Conservation (phyloP, 345 rosid genomes). For the Populus euphratica region DNA sequence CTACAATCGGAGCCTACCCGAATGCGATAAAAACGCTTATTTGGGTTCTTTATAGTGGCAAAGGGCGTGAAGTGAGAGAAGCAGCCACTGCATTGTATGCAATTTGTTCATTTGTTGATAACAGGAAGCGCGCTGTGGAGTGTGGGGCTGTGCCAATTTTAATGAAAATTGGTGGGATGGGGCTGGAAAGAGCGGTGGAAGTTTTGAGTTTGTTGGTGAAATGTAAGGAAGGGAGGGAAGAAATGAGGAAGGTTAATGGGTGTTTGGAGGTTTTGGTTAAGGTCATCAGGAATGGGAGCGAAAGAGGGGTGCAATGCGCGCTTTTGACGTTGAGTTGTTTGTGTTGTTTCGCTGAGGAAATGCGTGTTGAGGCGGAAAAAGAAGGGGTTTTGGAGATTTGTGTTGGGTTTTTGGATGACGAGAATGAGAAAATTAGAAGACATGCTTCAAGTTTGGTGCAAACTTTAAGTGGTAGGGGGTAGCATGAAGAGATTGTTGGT, state of each 20-base stretch:
- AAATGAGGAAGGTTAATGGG: slow-evolving; percentile 53
- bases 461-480: slow-evolving; percentile 43
- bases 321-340: slow-evolving; percentile 62
- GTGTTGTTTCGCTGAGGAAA: slow-evolving; percentile 50
- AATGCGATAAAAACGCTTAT: slow-evolving; percentile 61
- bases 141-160: slow-evolving; percentile 71
- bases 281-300: slow-evolving; percentile 54
- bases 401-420: slow-evolving; percentile 57
- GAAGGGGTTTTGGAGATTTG: slow-evolving; percentile 68
- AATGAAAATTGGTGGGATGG: slow-evolving; percentile 51
- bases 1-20: slow-evolving; percentile 80
- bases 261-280: slow-evolving; percentile 57
- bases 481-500: slow-evolving; percentile 13
- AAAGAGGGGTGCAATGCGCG: slow-evolving; percentile 67
- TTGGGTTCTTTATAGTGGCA: slow-evolving; percentile 54
- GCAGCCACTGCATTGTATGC: slow-evolving; percentile 90
- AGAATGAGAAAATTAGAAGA: slow-evolving; percentile 76
- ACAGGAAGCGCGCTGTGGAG: slow-evolving; percentile 59
- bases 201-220: slow-evolving; percentile 80
- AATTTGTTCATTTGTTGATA: slow-evolving; percentile 68
- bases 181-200: slow-evolving; percentile 82
- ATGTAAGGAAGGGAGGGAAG: slow-evolving; percentile 84
- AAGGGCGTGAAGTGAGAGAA: slow-evolving; percentile 72
- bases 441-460: slow-evolving; percentile 63
- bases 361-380: slow-evolving; percentile 42